Percentiles rank a stretch among this genome's conserved stretches.
phyloP scores from a whole-genome alignment of 148 eudicot species.

The Vaccinium darrowii region DNA sequence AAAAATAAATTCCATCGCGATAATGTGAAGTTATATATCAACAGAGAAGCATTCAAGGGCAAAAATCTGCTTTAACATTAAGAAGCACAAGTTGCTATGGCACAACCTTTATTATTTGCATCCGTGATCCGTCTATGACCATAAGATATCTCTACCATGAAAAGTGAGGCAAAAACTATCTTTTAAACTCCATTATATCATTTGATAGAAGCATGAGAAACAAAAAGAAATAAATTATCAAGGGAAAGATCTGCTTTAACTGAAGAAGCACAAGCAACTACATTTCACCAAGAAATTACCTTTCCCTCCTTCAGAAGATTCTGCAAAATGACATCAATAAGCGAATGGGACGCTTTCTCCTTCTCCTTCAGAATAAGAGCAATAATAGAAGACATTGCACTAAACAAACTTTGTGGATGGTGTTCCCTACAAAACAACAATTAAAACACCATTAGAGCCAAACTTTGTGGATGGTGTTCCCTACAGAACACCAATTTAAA shows the following conservation, averaged over 20 bases:
- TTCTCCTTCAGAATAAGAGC: slow-evolving; percentile 60
- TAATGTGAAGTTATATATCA: not conserved
- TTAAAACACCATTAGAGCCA: slow-evolving; percentile 19
- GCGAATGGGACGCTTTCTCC: slow-evolving; percentile 54
- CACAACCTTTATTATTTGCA: not conserved
- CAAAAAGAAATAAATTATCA: not conserved
- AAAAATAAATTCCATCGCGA: not conserved
- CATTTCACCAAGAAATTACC: slow-evolving; percentile 41
- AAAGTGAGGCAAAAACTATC: not conserved
- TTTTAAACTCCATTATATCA: not conserved
- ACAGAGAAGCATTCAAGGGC: not conserved
- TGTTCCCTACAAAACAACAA: slow-evolving; percentile 48
- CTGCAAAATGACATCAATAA: slow-evolving; percentile 63
- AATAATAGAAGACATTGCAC: slow-evolving; percentile 70
- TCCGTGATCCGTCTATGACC: not conserved
- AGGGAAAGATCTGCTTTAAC: not conserved
- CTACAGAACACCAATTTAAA: slow-evolving; percentile 33
- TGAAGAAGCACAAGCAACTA: not conserved
- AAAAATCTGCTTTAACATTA: not conserved
- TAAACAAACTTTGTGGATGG: slow-evolving; percentile 56
- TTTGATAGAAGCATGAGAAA: not conserved
- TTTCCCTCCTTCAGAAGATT: slow-evolving; percentile 61
- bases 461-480: slow-evolving; percentile 57
- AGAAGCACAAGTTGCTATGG: not conserved
- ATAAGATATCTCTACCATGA: not conserved